Evolutionary conservation across 129 eudicot genomes (phyloP).

Genomic region (Tagetes patula): DNA sequence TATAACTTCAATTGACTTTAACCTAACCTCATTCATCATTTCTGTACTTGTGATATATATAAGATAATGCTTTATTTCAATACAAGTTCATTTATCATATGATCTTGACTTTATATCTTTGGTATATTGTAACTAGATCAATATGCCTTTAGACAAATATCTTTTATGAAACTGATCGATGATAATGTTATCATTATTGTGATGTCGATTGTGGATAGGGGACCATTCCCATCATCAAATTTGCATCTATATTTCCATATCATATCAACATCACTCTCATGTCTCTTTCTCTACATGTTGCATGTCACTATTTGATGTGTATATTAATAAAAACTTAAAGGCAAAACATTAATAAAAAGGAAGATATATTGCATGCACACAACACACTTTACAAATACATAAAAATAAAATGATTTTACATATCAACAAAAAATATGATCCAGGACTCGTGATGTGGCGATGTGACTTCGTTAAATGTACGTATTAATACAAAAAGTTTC

Average conservation of each 20-base stretch:
- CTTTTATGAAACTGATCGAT: not conserved
- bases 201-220: not conserved
- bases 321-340: not conserved
- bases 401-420: not conserved
- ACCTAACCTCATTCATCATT: too few species aligned
- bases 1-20: too few species aligned
- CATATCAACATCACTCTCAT: not conserved
- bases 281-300: not conserved
- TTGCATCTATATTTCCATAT: slow-evolving; percentile 5
- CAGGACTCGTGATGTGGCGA: too few species aligned
- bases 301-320: not conserved
- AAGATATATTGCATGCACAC: not conserved
- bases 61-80: not conserved
- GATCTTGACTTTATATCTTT: not conserved
- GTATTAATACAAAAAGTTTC: too few species aligned
- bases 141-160: not conserved
- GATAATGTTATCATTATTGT: too few species aligned
- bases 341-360: not conserved
- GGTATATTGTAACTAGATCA: not conserved
- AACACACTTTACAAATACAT: not conserved
- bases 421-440: too few species aligned
- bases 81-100: not conserved
- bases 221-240: slow-evolving; percentile 16
- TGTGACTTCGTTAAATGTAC: too few species aligned
- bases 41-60: too few species aligned